Percentiles rank a stretch among this genome's conserved stretches.
These are phyloP conservation scores for Plasmodium vinckei DNA, from an alignment of 169 alveolate species.

Conservation along the genomic window DNA sequence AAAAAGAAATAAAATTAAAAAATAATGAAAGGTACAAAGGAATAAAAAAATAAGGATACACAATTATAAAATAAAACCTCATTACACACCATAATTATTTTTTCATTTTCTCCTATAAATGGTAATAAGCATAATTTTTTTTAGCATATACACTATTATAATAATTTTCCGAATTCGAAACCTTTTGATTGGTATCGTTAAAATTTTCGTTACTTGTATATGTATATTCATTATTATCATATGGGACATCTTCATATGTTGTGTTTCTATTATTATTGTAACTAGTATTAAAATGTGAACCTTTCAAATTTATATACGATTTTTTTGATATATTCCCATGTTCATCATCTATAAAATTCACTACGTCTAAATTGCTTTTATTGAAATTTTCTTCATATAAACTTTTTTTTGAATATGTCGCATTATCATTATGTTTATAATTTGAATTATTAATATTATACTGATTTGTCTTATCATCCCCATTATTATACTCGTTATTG, in stretches of 20 bases:
- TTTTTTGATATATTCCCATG: background rate
- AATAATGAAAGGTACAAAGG: background rate
- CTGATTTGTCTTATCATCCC: background rate
- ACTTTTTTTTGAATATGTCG: background rate
- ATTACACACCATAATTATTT: no score
- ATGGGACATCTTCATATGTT: slow-evolving; percentile 11
- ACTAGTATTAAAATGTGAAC: slow-evolving; percentile 13
- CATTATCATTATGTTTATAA: slow-evolving; percentile 2
- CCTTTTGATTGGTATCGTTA: background rate
- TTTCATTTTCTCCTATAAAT: slow-evolving; percentile 22
- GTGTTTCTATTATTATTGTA: slow-evolving; percentile 9
- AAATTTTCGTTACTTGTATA: slow-evolving; percentile 41
- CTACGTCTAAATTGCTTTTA: background rate
- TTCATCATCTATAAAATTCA: slow-evolving; percentile 1
- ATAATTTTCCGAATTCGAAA: slow-evolving; percentile 30
- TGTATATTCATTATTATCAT: slow-evolving; percentile 11
- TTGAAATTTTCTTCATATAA: slow-evolving; percentile 1
- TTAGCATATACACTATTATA: slow-evolving; percentile 16
- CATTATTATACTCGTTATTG: background rate
- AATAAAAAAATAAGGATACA: background rate
- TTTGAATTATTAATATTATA: background rate
- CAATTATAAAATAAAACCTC: background rate
- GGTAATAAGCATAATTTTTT: slow-evolving; percentile 18
- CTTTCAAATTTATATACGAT: slow-evolving; percentile 33
- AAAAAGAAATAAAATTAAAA: background rate